phyloP scores from a whole-genome alignment of 352 stramenopile genomes.

The Stramenopiles sp. region DNA sequence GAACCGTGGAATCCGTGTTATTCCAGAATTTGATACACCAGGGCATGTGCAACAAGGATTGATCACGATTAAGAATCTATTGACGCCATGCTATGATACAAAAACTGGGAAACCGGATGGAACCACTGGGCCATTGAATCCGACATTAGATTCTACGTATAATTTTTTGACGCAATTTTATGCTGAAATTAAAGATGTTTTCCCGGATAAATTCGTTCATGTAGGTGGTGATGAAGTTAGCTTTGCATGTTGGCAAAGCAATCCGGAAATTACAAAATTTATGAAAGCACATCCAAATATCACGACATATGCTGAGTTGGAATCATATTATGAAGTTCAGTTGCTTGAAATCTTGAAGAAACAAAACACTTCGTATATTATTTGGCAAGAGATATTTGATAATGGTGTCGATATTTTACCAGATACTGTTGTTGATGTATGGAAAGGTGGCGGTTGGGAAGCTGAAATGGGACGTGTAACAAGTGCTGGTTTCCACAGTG shows the following conservation, averaged over 20 bases:
- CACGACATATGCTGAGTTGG: background rate
- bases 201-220: constrained; percentile 18
- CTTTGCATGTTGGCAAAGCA: constrained; percentile 15
- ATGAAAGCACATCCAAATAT: background rate
- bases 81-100: background rate
- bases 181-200: background rate
- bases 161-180: background rate
- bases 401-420: background rate
- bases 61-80: constrained; percentile 15
- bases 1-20: constrained; percentile 30
- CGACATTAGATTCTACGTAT: background rate
- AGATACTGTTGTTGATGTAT: background rate
- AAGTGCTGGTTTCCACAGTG: background rate
- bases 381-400: background rate
- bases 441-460: background rate
- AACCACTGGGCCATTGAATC: background rate
- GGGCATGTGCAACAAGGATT: constrained; percentile 29
- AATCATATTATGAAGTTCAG: background rate
- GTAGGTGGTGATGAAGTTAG: constrained; percentile 21
- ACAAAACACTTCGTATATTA: background rate
- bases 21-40: constrained; percentile 40
- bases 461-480: background rate
- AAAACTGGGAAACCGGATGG: too few species aligned
- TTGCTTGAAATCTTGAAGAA: background rate
- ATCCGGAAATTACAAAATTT: background rate